Evolutionary conservation across 768 basidiomycete genomes (phyloP).

Genomic region (Hygrophorus russula): DNA sequence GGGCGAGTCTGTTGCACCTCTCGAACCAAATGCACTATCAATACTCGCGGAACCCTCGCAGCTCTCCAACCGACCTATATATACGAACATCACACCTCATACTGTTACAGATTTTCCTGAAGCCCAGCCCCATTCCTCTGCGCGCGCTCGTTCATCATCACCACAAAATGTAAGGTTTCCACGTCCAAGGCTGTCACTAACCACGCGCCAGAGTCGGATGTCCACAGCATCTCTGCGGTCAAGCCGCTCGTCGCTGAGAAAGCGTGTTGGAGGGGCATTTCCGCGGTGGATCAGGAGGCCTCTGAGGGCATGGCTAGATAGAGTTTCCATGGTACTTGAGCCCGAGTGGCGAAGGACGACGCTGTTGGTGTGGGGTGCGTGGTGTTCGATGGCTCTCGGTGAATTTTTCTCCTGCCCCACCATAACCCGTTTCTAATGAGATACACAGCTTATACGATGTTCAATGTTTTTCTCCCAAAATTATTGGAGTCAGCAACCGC

Average conservation of each 20-base stretch:
- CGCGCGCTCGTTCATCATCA: no score
- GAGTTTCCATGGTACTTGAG: conserved; percentile 53
- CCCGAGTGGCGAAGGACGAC: conserved; percentile 74
- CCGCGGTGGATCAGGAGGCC: conserved; percentile 49
- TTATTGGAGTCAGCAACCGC: conserved; percentile 48
- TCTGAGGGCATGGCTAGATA: conserved; percentile 55
- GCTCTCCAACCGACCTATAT: background rate
- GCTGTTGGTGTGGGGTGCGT: conserved; percentile 65
- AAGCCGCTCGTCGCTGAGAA: conserved; percentile 29
- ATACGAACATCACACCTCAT: background rate
- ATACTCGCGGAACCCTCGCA: background rate
- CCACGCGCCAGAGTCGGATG: background rate
- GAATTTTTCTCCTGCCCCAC: conserved; percentile 14
- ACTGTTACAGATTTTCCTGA: background rate
- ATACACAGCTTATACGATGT: conserved; percentile 70
- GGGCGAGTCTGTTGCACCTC: conserved; percentile 17
- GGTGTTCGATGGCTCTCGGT: conserved; percentile 75
- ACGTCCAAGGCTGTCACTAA: background rate
- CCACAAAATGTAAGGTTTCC: background rate
- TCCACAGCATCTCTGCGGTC: conserved; percentile 5
- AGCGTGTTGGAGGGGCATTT: conserved; percentile 27
- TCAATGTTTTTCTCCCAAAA: conserved; percentile 87
- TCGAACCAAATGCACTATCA: background rate
- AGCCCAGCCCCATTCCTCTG: no score
- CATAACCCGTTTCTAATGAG: background rate